phyloP scores from a whole-genome alignment of 345 rosid genomes.

The Cardamine chenopodiifolia region DNA sequence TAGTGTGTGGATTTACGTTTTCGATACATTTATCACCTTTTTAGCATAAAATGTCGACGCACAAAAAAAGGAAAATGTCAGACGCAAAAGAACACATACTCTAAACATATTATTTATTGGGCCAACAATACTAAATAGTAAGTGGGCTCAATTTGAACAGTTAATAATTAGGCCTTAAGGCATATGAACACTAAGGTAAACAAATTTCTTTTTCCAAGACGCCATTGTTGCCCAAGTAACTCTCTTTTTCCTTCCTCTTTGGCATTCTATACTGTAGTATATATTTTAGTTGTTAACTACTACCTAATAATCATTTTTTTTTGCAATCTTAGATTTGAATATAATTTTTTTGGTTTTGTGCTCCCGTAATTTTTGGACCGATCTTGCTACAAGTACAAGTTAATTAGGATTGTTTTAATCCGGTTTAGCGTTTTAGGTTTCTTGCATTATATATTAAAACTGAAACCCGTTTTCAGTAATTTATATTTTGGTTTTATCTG shows the following conservation, averaged over 20 bases:
- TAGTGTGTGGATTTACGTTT: neutral
- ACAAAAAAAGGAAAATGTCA: neutral
- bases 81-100: neutral
- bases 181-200: neutral
- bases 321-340: too few species aligned
- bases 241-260: neutral
- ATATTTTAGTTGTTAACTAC: too few species aligned
- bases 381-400: neutral
- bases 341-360: too few species aligned
- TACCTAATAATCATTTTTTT: too few species aligned
- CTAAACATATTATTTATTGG: neutral
- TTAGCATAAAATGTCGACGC: neutral
- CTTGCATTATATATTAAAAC: too few species aligned
- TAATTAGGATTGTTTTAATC: too few species aligned
- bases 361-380: neutral
- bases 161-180: neutral
- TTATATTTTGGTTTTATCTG: too few species aligned
- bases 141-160: neutral
- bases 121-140: neutral
- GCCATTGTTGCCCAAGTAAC: conserved; percentile 58
- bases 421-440: too few species aligned
- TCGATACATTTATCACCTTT: neutral
- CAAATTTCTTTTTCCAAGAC: too few species aligned
- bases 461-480: too few species aligned
- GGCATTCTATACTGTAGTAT: too few species aligned